These are phyloP conservation scores for Backusella luteola DNA, from an alignment of 192 early-diverging fungal genomes.

Conservation along the genomic window DNA sequence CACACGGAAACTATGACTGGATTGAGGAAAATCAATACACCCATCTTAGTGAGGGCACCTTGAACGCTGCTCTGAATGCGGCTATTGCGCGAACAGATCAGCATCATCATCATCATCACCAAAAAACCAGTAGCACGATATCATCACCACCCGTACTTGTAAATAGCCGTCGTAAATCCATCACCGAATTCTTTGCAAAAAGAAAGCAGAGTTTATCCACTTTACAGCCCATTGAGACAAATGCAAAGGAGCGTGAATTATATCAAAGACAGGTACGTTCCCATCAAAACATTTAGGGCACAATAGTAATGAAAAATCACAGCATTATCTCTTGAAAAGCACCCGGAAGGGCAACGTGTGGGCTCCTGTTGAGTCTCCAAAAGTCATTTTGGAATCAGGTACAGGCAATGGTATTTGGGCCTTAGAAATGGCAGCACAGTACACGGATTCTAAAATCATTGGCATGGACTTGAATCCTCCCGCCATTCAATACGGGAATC, in stretches of 20 bases:
- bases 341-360: slow-evolving; percentile 29
- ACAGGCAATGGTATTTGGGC: slow-evolving; percentile 41
- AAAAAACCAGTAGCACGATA: background rate
- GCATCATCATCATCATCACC: background rate
- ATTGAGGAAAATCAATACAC: slow-evolving; percentile 5
- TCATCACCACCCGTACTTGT: background rate
- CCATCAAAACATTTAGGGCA: background rate
- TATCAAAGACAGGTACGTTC: slow-evolving; percentile 25
- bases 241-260: slow-evolving; percentile 30
- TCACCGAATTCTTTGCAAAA: slow-evolving; percentile 32
- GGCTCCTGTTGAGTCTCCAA: slow-evolving; percentile 22
- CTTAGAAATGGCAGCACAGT: slow-evolving; percentile 31
- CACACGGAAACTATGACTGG: slow-evolving; percentile 34
- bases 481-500: slow-evolving; percentile 12
- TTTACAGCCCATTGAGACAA: slow-evolving; percentile 13
- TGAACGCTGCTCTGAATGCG: slow-evolving; percentile 6
- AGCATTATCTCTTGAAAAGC: slow-evolving; percentile 41
- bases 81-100: background rate
- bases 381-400: slow-evolving; percentile 33
- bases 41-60: background rate
- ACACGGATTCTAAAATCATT: slow-evolving; percentile 19
- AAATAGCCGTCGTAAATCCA: slow-evolving; percentile 24
- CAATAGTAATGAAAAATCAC: no score
- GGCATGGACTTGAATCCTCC: slow-evolving; percentile 27
- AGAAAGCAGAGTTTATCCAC: slow-evolving; percentile 27